These are phyloP conservation scores for Pycnococcus provasolii DNA, from an alignment of 139 green algal species.

Conservation along the genomic window DNA sequence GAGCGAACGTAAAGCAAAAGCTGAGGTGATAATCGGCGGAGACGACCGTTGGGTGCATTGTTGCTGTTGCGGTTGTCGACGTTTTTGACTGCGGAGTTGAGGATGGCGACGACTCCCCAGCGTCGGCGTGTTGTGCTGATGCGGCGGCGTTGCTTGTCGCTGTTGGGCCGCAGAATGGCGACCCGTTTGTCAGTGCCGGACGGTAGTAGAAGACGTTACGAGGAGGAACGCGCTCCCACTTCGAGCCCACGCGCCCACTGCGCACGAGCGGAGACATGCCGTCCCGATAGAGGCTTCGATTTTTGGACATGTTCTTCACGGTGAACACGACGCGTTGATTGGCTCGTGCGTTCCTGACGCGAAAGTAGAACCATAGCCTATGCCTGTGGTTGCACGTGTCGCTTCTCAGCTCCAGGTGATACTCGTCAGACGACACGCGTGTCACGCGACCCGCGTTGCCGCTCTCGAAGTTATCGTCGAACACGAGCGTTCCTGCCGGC, in stretches of 20 bases:
- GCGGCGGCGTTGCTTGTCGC: no score
- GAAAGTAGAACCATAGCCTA: not conserved
- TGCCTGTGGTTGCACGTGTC: not conserved
- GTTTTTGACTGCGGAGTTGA: no score
- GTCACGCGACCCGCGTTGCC: not conserved
- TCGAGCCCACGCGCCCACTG: not conserved
- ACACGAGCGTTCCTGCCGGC: not conserved
- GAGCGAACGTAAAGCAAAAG: not conserved
- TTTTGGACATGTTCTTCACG: slow-evolving; percentile 1
- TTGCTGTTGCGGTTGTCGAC: no score
- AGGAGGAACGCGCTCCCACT: not conserved
- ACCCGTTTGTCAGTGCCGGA: no score
- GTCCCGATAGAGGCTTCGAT: not conserved
- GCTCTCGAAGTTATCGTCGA: not conserved
- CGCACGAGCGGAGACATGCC: not conserved
- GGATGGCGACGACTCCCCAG: no score
- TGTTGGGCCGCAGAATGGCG: no score
- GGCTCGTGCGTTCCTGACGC: not conserved
- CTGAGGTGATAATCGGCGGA: no score
- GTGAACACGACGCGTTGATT: not conserved
- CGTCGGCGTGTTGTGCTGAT: no score
- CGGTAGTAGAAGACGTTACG: not conserved
- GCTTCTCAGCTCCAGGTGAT: not conserved
- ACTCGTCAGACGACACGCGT: not conserved
- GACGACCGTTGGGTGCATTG: no score